Percentiles rank a stretch among this genome's conserved stretches.
phyloP scores from a whole-genome alignment of 2,329 filamentous ascomycete species.

The Rasamsonia emersonii region DNA sequence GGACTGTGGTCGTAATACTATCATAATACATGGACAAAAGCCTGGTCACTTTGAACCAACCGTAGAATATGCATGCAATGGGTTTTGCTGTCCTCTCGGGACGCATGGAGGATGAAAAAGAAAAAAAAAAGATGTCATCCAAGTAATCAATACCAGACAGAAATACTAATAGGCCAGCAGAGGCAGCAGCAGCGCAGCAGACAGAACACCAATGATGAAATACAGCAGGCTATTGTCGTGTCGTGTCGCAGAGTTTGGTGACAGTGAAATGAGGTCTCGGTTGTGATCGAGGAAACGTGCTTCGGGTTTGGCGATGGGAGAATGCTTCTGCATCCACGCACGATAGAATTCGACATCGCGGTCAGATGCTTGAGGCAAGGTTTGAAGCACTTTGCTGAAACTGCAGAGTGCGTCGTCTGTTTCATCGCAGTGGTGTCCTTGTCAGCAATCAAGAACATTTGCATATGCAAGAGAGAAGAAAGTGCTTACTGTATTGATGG shows the following conservation, averaged over 20 bases:
- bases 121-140: constrained; percentile 1
- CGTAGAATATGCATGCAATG: no score
- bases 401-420: constrained; percentile 34
- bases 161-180: constrained; percentile 40
- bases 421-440: constrained; percentile 6
- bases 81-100: no score
- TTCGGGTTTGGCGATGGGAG: constrained; percentile 43
- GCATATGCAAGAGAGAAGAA: constrained; percentile 1
- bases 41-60: no score
- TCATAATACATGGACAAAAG: no score
- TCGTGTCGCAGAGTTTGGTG: constrained; percentile 13
- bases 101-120: no score
- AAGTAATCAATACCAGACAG: no score
- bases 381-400: constrained; percentile 41
- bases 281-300: constrained; percentile 44
- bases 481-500: constrained; percentile 50
- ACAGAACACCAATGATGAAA: constrained; percentile 38
- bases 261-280: constrained; percentile 36
- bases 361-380: constrained; percentile 36
- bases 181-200: constrained; percentile 47
- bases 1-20: no score
- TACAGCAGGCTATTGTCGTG: constrained; percentile 20
- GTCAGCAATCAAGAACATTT: constrained; percentile 1
- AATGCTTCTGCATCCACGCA: constrained; percentile 44
- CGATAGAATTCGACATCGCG: constrained; percentile 46